Base-by-base conservation (phyloP, 345 rosid species). In the Citrus sinensis region DNA sequence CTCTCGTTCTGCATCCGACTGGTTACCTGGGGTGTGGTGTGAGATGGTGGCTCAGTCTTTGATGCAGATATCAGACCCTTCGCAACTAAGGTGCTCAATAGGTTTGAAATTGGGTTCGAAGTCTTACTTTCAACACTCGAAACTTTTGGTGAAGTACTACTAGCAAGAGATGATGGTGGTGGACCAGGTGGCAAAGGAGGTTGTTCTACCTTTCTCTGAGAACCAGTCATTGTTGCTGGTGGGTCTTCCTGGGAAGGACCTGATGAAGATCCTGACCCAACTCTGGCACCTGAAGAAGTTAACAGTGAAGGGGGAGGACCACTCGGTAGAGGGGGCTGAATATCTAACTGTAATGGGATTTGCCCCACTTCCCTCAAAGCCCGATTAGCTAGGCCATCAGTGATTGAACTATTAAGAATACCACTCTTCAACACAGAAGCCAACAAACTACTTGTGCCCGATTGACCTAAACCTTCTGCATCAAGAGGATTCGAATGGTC, bases 31-130 rank as follows among this genome's bases (percentile, higher is more conserved):
- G 80, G 40, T 40, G 85, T 79, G 7, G 46, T 51, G 6, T 70
- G 78, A 20, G 94, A 82, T 67, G 88, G 35, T 49, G 87, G 76
- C 74, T 87, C 90, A 0, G 83, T 76, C 85, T 90, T 91, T 25
- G 95, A 88, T 74, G 94, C 89, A 77, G 95, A 90, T 85, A 96
- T 95, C 87, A 94, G 80, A 76, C 99, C 98, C 88, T 92, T 94
- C 22, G 97, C 89, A 82, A 92, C 94, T 79, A 96, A 89, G n/a
- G 98, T 85, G 90, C 94, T 90, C 87, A 96, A 86, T 82, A 96
- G 97, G 78, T 76, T 86, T 13, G 98, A 89, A 74, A 96, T 77
- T 59, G 98, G 98, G 84, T 86, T 89, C 25, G 86, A 39, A 82
- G 83, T 79, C 83, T 89, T 87, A 80, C 76, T 83, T 59, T 76